Base-by-base conservation (phyloP, 2,329 filamentous ascomycete species). In the Penicillium brasilianum region DNA sequence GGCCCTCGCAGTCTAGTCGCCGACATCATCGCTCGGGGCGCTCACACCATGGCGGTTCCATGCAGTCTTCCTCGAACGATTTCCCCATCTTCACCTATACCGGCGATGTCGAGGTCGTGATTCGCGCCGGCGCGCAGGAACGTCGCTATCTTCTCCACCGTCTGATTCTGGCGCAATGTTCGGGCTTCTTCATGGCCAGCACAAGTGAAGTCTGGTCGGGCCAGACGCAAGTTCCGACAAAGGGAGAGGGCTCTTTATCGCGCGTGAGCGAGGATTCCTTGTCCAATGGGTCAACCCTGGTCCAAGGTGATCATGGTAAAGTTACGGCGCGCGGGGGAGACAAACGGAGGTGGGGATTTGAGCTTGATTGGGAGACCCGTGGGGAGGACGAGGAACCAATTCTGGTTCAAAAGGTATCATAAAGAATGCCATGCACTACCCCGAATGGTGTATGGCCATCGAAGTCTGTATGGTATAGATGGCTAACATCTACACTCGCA, bases 81-180 rank as follows among this genome's bases (percentile, higher is more conserved):
- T 98, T 97, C 70, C 94, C 94, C 22, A 81, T 96, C 73, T 98
- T 97, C 78, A 88, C 88, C 53, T 89, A 93, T 70, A 94, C 91
- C 39, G 94, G 94, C 72, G 93, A 98, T 77, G 92, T 97, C 71
- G 94, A 98, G 78, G 93, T 98, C 64, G 74, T 94, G 58, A 86
- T 97, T 71, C 85, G 84, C 72, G 84, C 87, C 14, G 85, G 90
- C 56, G 67, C 86, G 63, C 87, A 88, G 72, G 90, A 95, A 77
- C 91, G 92, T 74, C 85, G 90, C 63, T 98, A 97, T 75, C 83
- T 97, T 50, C 84, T 98, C 59, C 94, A 98, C 79, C 85, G 89
- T 61, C 85, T 97, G 71, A 97, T 94, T 43, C 81, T 98, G 67
- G 89, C 91, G 34, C 91, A 96, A 77, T 96, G 91, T 72, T 97